These are phyloP conservation scores for Austropuccinia psidii DNA, from an alignment of 1,284 basidiomycete genomes.

Conservation along the genomic window DNA sequence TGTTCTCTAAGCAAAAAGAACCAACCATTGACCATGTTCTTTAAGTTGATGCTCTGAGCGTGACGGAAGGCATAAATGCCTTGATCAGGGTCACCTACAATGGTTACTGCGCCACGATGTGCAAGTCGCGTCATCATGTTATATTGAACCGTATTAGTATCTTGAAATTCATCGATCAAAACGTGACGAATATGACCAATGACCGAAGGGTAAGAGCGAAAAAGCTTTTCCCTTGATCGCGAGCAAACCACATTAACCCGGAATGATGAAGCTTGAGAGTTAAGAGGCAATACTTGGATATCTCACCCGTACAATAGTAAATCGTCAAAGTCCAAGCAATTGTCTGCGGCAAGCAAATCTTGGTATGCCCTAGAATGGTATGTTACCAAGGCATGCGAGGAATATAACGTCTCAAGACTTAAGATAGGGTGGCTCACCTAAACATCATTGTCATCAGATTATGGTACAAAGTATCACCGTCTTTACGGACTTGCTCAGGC, in stretches of 20 bases:
- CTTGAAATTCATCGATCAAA: constrained; percentile 86
- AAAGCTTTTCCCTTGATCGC: constrained; percentile 58
- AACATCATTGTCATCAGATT: not conserved
- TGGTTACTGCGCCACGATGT: constrained; percentile 58
- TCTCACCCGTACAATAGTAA: constrained; percentile 59
- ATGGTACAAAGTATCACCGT: constrained; percentile 17
- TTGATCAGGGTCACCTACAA: constrained; percentile 89
- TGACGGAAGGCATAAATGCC: constrained; percentile 87
- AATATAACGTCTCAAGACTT: constrained; percentile 38
- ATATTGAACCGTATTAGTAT: constrained; percentile 81
- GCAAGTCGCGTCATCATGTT: constrained; percentile 71
- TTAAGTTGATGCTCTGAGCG: constrained; percentile 70
- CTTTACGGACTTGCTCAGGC: constrained; percentile 48
- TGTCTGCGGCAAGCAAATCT: constrained; percentile 56
- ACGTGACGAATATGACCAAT: constrained; percentile 64
- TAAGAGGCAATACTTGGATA: too few species aligned
- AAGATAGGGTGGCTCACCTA: constrained; percentile 34
- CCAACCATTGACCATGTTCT: constrained; percentile 63
- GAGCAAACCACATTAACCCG: too few species aligned
- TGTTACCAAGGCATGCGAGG: constrained; percentile 56
- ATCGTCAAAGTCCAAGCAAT: constrained; percentile 84
- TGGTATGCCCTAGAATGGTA: constrained; percentile 60
- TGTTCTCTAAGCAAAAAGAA: not conserved
- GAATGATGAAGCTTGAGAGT: too few species aligned
- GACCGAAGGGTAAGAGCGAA: constrained; percentile 55